phyloP scores from a whole-genome alignment of 2,329 filamentous ascomycete species.

The Teratosphaeria epicoccoides region DNA sequence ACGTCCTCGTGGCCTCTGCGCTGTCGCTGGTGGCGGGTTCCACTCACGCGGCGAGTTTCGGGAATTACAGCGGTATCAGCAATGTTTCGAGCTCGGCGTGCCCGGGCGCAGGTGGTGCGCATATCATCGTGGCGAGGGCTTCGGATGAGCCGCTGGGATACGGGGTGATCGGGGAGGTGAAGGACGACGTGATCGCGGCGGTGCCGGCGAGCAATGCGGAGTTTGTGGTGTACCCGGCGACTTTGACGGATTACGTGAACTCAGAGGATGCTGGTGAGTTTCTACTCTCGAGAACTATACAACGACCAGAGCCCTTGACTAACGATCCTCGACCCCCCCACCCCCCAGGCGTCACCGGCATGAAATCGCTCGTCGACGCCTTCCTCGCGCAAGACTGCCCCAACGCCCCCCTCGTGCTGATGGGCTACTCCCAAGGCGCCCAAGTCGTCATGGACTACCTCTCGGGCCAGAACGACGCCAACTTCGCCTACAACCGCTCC shows the following conservation, averaged over 20 bases:
- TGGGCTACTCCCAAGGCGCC: conserved; percentile 53
- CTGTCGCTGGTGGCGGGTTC: background rate
- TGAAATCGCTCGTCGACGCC: conserved; percentile 21
- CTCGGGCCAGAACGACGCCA: conserved; percentile 46
- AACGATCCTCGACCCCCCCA: too few species aligned
- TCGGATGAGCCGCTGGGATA: background rate
- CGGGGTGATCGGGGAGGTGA: background rate
- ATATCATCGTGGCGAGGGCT: background rate
- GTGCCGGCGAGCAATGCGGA: background rate
- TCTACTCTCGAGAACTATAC: conserved; percentile 26
- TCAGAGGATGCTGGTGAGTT: background rate
- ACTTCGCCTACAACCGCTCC: conserved; percentile 25
- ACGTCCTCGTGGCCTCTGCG: background rate
- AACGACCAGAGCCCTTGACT: background rate
- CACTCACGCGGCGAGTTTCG: background rate
- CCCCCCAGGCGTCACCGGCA: conserved; percentile 38
- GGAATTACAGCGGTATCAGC: background rate
- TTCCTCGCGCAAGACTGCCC: conserved; percentile 47
- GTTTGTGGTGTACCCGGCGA: background rate
- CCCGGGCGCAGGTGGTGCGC: background rate
- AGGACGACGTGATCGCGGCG: background rate
- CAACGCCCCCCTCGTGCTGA: conserved; percentile 46
- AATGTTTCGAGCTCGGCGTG: background rate
- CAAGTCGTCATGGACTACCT: conserved; percentile 54
- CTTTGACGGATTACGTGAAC: background rate